These are phyloP conservation scores for Kwoniella europaea DNA, from an alignment of 768 basidiomycete species.

Conservation along the genomic window DNA sequence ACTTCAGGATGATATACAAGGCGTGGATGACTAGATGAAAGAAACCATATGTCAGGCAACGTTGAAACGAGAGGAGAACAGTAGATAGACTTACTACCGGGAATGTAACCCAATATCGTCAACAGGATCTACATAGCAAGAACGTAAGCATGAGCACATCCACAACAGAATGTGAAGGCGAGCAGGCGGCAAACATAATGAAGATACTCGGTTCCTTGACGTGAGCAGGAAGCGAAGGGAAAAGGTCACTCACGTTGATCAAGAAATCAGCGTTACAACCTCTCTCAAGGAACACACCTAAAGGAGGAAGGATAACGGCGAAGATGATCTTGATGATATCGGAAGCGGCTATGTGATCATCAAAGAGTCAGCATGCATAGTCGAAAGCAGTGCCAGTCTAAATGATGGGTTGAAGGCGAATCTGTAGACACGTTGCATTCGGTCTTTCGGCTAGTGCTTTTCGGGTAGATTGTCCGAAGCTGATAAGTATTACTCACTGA, in stretches of 20 bases:
- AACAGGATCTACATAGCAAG: slow-evolving; percentile 62
- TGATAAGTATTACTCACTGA: slow-evolving; percentile 39
- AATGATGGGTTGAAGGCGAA: not conserved
- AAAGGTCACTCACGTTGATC: slow-evolving; percentile 54
- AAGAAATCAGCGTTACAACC: slow-evolving; percentile 80
- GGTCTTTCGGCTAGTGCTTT: not conserved
- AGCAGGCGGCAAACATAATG: too few relatives aligned
- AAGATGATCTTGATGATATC: slow-evolving; percentile 55
- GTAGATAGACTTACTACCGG: slow-evolving; percentile 51
- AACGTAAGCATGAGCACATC: not conserved
- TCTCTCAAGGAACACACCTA: slow-evolving; percentile 86
- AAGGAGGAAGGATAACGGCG: slow-evolving; percentile 61
- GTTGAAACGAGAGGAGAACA: slow-evolving; percentile 8
- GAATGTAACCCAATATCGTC: slow-evolving; percentile 75
- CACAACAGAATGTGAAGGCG: too few relatives aligned
- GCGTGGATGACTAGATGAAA: slow-evolving; percentile 46
- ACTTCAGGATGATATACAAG: slow-evolving; percentile 50
- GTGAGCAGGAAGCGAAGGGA: not conserved
- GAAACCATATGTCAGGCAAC: slow-evolving; percentile 14
- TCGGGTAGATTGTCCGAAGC: not conserved
- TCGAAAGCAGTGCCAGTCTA: too few relatives aligned
- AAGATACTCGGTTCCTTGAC: too few relatives aligned
- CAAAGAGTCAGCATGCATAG: slow-evolving; percentile 2
- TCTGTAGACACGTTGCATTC: not conserved
- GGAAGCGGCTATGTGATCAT: slow-evolving; percentile 32